Conservation (phyloP, 805 yeast species). For the Citeromyces matritensis region DNA sequence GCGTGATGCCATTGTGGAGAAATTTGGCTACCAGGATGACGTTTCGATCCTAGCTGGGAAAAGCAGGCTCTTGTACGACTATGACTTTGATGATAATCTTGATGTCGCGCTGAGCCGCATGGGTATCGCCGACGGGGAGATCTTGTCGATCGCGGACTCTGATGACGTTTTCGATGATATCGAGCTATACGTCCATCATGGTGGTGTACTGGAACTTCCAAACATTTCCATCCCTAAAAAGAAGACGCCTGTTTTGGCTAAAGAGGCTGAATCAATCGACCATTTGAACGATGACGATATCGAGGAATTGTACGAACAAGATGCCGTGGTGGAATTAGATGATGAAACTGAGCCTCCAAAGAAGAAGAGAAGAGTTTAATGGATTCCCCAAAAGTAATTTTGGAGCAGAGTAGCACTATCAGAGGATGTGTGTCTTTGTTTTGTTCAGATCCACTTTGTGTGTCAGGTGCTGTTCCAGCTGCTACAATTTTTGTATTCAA, state of each 20-base stretch:
- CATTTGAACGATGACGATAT: conserved; percentile 2
- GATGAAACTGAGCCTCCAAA: background rate
- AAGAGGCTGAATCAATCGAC: conserved; percentile 1
- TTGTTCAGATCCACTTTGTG: too few species aligned
- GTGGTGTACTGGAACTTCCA: conserved; percentile 12
- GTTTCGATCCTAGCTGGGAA: conserved; percentile 39
- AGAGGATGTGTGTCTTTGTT: too few species aligned
- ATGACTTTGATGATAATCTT: conserved; percentile 75
- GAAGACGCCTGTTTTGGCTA: background rate
- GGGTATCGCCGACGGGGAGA: conserved; percentile 45
- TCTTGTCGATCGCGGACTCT: conserved; percentile 67
- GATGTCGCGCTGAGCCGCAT: conserved; percentile 29
- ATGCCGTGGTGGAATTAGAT: conserved; percentile 1
- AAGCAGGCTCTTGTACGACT: conserved; percentile 59
- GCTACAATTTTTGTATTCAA: too few species aligned
- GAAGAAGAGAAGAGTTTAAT: background rate
- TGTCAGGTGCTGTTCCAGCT: too few species aligned
- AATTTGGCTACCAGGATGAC: conserved; percentile 43
- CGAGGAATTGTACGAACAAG: conserved; percentile 3
- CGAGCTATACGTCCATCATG: conserved; percentile 36
- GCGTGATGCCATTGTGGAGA: conserved; percentile 27
- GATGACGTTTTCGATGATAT: conserved; percentile 48
- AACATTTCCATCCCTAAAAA: conserved; percentile 8
- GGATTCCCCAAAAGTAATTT: too few species aligned
- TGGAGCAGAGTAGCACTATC: too few species aligned